A percentile compares a stretch with the other conserved stretches of the same genome.
These are phyloP conservation scores for Calocera cornea DNA, from an alignment of 768 basidiomycete species.

Conservation along the genomic window DNA sequence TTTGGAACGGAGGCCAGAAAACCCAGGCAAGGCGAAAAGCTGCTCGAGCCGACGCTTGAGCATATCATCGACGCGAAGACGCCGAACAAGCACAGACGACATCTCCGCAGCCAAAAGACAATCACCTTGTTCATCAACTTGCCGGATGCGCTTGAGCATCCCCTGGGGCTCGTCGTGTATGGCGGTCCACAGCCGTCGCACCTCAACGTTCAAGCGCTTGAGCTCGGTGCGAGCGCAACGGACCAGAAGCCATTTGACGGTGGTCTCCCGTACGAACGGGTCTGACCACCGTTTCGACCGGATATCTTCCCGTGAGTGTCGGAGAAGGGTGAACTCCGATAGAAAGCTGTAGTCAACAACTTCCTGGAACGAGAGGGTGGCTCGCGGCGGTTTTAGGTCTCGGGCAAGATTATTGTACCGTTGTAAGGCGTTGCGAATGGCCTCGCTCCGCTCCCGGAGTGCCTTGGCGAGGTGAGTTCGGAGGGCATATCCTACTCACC, in stretches of 20 bases:
- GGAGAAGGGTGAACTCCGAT: background rate
- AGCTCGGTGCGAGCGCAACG: background rate
- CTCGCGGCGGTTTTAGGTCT: background rate
- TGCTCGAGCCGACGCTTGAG: background rate
- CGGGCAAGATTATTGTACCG: background rate
- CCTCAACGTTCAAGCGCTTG: background rate
- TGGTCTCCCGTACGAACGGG: background rate
- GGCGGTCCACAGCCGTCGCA: background rate
- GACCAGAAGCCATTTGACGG: background rate
- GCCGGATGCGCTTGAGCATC: background rate
- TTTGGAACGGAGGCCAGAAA: background rate
- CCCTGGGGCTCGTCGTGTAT: background rate
- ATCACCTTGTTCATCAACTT: background rate
- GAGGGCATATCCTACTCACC: background rate
- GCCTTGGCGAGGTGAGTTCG: background rate
- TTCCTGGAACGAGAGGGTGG: background rate
- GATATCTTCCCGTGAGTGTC: background rate
- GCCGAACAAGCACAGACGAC: background rate
- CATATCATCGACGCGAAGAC: background rate
- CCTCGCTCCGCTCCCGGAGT: background rate
- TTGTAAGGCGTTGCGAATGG: background rate
- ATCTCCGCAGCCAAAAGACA: background rate
- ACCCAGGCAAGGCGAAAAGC: background rate
- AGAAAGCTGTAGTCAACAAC: background rate
- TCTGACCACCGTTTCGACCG: background rate